These are phyloP conservation scores for Neolentinus lepideus DNA, from an alignment of 1,284 basidiomycete genomes.

Conservation along the genomic window DNA sequence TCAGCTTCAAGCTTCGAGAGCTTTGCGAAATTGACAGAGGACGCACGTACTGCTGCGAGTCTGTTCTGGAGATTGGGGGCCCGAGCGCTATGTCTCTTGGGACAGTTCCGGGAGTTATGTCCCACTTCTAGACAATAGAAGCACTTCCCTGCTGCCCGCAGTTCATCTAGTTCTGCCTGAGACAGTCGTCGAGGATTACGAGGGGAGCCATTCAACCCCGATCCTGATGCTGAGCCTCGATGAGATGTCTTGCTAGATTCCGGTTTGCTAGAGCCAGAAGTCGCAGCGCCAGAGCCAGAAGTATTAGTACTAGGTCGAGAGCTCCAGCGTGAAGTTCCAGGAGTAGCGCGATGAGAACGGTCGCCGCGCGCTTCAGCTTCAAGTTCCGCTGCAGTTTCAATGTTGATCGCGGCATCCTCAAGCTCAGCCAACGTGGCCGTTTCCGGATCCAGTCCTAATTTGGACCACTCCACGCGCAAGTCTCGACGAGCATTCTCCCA, in stretches of 20 bases:
- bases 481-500: neutral
- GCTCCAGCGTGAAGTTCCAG: neutral
- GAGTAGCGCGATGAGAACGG: neutral
- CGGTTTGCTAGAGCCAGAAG: neutral
- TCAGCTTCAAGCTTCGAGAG: neutral
- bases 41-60: neutral
- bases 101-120: conserved; percentile 14
- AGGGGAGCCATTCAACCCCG: no score
- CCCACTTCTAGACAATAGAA: conserved; percentile 15
- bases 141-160: conserved; percentile 11
- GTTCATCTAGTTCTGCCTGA: conserved; percentile 8
- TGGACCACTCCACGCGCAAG: no score
- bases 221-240: no score
- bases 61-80: neutral
- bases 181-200: neutral
- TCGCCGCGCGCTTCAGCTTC: neutral
- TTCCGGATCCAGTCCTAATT: neutral
- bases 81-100: neutral
- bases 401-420: neutral
- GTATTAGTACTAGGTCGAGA: no score
- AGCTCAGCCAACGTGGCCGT: neutral
- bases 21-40: neutral
- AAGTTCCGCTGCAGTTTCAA: neutral
- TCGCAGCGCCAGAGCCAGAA: no score
- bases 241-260: no score